Evolutionary conservation across 1,139 yeast genomes (phyloP), one percentile per base, ranked within the genome.

Genomic region (Pichia cactophila): DNA sequence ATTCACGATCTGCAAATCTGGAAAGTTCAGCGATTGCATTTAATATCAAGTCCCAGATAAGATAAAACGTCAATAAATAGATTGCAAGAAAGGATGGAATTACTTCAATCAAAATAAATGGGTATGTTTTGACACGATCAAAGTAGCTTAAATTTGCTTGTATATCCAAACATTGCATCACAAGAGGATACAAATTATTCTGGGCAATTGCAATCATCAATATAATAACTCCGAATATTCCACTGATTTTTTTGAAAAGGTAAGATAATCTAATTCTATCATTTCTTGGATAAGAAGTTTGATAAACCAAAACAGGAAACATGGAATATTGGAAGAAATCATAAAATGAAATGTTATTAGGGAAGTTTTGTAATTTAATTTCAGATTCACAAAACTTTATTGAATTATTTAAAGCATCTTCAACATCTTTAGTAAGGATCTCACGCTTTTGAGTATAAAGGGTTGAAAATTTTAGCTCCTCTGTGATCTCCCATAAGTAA

Each of bases 21-120:
- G 95, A 83, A 42, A 92, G 70, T 64, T 92, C 98, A 0, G 96
- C 97, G 58, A 92, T 78, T 17, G 85, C 84, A 62, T 89, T 90
- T 56, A 90, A 69, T 48, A 90, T 92, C 14, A 90, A 83, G 61
- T 92, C 97, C 97, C 98, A 92, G 56, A 92, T 92, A 53, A 92
- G 71, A 64, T 86, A 89, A 67, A 90, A 92, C 0, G 81, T 85
- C 51, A 92, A 69, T 48, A 92, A 63, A 65, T 89, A 90, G 68
- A 86, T 80, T 54, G 81, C 67, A 41, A 78, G 68, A 63, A 89
- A 88, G 36, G 92, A 85, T 26, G 96, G 95, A 41, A 87, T 80
- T 61, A 88, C 73, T 61, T 88, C 95, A 41, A 89, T 63, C 40
- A 89, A 62, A 29, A 89, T 70, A 51, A 80, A 67, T 7, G 86